A percentile compares a stretch with the other conserved stretches of the same genome.
These are phyloP conservation scores for Tulasnella sp. DNA, from an alignment of 768 basidiomycete species.

Conservation along the genomic window DNA sequence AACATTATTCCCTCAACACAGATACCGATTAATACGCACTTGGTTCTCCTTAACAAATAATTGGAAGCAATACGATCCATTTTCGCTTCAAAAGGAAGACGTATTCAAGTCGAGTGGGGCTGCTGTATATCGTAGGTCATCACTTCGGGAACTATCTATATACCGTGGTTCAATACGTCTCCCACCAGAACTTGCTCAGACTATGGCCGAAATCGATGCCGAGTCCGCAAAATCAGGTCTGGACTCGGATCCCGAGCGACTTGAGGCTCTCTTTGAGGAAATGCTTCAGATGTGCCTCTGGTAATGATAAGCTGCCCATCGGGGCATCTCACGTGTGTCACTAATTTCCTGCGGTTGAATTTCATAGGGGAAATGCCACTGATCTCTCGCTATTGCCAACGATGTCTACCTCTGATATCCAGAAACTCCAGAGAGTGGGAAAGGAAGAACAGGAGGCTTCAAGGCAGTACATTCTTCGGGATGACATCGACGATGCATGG, in stretches of 20 bases:
- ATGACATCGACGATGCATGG: constrained; percentile 73
- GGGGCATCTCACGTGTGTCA: too few species aligned
- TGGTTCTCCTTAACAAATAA: constrained; percentile 51
- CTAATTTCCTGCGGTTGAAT: too few species aligned
- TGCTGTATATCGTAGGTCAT: constrained; percentile 58
- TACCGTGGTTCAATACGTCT: not conserved
- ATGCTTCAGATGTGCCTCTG: constrained; percentile 88
- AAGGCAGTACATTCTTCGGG: constrained; percentile 66
- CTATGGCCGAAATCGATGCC: constrained; percentile 50
- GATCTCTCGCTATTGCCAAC: constrained; percentile 87
- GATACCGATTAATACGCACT: constrained; percentile 72
- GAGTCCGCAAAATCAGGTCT: constrained; percentile 32
- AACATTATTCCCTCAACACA: constrained; percentile 27
- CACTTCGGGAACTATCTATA: not conserved
- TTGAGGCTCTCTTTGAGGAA: constrained; percentile 57
- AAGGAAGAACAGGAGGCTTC: constrained; percentile 66
- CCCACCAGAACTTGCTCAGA: constrained; percentile 52
- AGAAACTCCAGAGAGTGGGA: constrained; percentile 64
- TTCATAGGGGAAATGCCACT: constrained; percentile 81
- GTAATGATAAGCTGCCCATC: constrained; percentile 27
- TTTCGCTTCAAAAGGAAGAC: constrained; percentile 60
- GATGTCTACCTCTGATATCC: constrained; percentile 68
- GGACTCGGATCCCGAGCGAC: constrained; percentile 36
- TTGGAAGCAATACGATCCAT: constrained; percentile 77
- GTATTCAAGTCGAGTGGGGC: constrained; percentile 67